Percentiles rank a stretch among this genome's conserved stretches.
phyloP scores from a whole-genome alignment of 495 filamentous ascomycete genomes.

The Daldinia childiae region DNA sequence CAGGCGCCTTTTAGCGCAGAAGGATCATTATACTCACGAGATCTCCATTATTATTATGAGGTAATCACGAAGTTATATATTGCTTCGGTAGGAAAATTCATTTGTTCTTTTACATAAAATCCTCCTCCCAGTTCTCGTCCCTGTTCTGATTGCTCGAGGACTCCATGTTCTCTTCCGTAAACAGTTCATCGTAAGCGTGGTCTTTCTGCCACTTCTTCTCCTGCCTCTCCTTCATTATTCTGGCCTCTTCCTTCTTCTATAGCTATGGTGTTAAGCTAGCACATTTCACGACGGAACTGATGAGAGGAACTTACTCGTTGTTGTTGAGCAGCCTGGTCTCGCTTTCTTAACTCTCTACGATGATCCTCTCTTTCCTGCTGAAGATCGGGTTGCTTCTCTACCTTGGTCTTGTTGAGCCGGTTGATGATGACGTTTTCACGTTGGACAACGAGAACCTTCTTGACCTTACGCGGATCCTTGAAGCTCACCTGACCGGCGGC shows the following conservation, averaged over 20 bases:
- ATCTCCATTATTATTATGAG: not conserved
- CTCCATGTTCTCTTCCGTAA: slow-evolving; percentile 72
- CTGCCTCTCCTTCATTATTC: slow-evolving; percentile 77
- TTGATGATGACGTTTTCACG: slow-evolving; percentile 93
- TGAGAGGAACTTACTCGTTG: slow-evolving; percentile 63
- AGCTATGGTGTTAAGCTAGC: slow-evolving; percentile 2
- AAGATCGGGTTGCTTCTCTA: slow-evolving; percentile 86
- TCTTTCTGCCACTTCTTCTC: slow-evolving; percentile 94
- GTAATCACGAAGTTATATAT: not conserved
- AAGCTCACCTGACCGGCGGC: slow-evolving; percentile 94
- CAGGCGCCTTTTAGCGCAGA: not conserved
- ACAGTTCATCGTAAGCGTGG: slow-evolving; percentile 91
- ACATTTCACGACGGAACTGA: not conserved
- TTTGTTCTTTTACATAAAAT: slow-evolving; percentile 69
- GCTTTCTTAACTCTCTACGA: slow-evolving; percentile 70
- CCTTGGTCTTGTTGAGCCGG: slow-evolving; percentile 93
- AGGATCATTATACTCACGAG: not conserved
- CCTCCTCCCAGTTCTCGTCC: slow-evolving; percentile 69
- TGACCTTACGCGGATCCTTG: slow-evolving; percentile 87
- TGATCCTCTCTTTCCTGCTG: slow-evolving; percentile 79
- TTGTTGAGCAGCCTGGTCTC: slow-evolving; percentile 72
- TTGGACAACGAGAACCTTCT: slow-evolving; percentile 75
- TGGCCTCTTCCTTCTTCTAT: slow-evolving; percentile 82
- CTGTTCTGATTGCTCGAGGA: slow-evolving; percentile 74
- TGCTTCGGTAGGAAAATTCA: slow-evolving; percentile 14